Base-by-base conservation (phyloP, 495 filamentous ascomycete species). In the Platismatia glauca region DNA sequence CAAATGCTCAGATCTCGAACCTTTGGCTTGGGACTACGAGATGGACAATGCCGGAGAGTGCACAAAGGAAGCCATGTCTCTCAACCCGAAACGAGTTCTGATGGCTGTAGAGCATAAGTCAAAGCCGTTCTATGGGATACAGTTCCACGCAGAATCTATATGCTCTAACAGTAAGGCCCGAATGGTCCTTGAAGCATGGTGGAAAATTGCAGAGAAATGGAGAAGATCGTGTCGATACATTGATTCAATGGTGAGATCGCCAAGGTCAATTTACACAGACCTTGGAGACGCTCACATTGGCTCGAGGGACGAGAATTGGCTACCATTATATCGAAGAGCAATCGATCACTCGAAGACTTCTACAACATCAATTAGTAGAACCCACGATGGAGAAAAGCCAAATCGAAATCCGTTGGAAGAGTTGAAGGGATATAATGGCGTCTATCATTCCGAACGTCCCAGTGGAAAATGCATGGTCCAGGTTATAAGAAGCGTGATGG, bases 81-180 rank as follows among this genome's bases (percentile, higher is more conserved):
- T 7, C 9, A 24, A 31, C 27, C 27, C 38, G 27, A 16, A n/a
- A 13, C 38, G 38, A n/a, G 86, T 96, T 27, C 76, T 95, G 48
- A 95, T 96, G 88, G 89, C 81, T 4, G 84, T 86, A 24, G 81
- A 75, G 56, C 91, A 96, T 70, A 73, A 55, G 33, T 63, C 66
- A 4, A 89, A 86, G 67, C 94, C 94, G 7, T 95, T 93, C 66
- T 96, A 87, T 85, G 94, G 87, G 0, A 76, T 98, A 39, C 94
- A 98, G 69, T 97, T 93, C 71, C 94, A 98, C 69, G 92, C 93
- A 0, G 94, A 98, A 71, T 95, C 90, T 0, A 87, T 95, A 66
- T 96, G 93, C 69, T 95, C 94, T 7, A 83, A 83, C 57, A 67
- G 76, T n/a, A 81, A 84, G 37, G 88, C 89, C 37, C 80, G 77